Percentiles rank a stretch among this genome's conserved stretches.
These are phyloP conservation scores for Spizellomyces punctatus DNA, from an alignment of 192 early-diverging fungal species.

Conservation along the genomic window DNA sequence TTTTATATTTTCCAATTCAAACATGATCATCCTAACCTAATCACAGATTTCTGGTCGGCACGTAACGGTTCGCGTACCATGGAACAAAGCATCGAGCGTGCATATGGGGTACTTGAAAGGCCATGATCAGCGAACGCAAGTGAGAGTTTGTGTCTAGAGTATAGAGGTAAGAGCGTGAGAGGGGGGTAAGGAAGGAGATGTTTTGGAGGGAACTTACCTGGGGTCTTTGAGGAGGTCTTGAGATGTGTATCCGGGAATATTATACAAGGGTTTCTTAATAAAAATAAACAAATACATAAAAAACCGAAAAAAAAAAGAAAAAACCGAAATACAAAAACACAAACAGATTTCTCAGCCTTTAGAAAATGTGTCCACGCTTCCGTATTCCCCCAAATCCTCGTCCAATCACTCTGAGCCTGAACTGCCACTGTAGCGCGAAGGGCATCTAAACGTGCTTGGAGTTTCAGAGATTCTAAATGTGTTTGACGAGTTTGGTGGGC, in stretches of 20 bases:
- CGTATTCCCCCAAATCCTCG: not conserved
- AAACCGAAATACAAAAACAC: not conserved
- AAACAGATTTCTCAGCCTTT: not conserved
- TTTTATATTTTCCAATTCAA: no score
- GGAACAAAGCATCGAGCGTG: not conserved
- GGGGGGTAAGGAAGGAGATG: not conserved
- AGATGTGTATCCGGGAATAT: not conserved
- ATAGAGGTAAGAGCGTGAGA: not conserved
- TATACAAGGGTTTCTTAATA: not conserved
- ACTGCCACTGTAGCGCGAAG: not conserved
- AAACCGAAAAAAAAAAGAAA: not conserved
- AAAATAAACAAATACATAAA: not conserved
- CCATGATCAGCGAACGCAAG: not conserved
- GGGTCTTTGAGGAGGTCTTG: not conserved
- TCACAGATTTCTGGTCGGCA: not conserved
- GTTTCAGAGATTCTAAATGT: no score
- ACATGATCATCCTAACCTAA: not conserved
- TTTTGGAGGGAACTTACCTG: not conserved
- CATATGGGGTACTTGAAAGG: not conserved
- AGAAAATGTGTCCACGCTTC: not conserved
- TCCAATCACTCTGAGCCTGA: not conserved
- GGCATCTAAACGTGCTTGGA: not conserved
- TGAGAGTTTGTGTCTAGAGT: not conserved
- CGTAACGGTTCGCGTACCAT: not conserved
- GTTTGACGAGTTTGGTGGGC: no score